A percentile compares a stretch with the other conserved stretches of the same genome.
These are phyloP conservation scores for Phytophthora fragariaefolia DNA, from an alignment of 352 stramenopile genomes.

Conservation along the genomic window DNA sequence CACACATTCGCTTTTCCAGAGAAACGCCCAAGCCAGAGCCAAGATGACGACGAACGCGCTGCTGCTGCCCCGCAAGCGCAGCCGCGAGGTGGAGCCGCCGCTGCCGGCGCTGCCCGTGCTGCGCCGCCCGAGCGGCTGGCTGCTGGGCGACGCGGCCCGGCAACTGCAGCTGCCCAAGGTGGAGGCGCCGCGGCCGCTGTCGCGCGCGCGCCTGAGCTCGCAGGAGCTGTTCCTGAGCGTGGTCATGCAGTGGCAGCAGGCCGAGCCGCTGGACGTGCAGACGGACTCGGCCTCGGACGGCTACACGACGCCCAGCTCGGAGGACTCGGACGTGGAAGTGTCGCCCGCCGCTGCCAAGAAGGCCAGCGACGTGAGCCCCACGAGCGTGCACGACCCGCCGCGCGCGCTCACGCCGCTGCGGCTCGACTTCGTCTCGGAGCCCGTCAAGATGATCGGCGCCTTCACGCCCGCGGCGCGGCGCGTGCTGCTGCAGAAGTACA, in stretches of 20 bases:
- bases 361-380: constrained; percentile 61
- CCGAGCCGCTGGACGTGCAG: constrained; percentile 6
- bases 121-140: constrained; percentile 38
- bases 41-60: constrained; percentile 32
- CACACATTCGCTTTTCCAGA: constrained; percentile 24
- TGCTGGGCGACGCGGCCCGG: constrained; percentile 43
- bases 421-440: constrained; percentile 44
- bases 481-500: constrained; percentile 79
- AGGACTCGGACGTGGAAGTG: constrained; percentile 43
- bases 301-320: constrained; percentile 27
- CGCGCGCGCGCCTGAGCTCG: constrained; percentile 55
- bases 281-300: constrained; percentile 19
- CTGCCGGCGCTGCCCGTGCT: constrained; percentile 32
- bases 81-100: constrained; percentile 34
- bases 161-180: constrained; percentile 17
- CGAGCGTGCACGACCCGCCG: constrained; percentile 59
- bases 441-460: constrained; percentile 70
- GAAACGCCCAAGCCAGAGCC: constrained; percentile 11
- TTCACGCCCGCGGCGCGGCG: constrained; percentile 72
- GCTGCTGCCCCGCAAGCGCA: constrained; percentile 63
- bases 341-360: constrained; percentile 23
- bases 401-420: constrained; percentile 48
- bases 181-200: constrained; percentile 24
- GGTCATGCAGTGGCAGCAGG: constrained; percentile 76
- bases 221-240: constrained; percentile 87